A percentile compares a stretch with the other conserved stretches of the same genome.
Evolutionary conservation across 371 early-diverging fungal genomes (phyloP).

Genomic region (Mucor indicus): DNA sequence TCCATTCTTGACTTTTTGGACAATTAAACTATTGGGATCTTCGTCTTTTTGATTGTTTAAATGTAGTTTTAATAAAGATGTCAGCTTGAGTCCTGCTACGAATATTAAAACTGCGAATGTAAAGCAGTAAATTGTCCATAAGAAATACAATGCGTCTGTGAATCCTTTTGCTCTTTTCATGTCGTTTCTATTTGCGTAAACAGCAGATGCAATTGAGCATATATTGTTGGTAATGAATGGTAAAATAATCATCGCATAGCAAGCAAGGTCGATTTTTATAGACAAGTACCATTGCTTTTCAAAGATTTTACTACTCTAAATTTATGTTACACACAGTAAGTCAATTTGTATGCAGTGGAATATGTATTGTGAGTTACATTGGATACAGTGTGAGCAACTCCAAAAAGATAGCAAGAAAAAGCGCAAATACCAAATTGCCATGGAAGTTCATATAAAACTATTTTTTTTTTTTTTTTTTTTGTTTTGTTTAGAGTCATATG

Average conservation of each 20-base stretch:
- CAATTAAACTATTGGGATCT: neutral
- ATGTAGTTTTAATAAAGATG: conserved; percentile 10
- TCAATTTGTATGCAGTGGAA: too few relatives aligned
- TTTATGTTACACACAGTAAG: too few relatives aligned
- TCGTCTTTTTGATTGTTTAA: conserved; percentile 3
- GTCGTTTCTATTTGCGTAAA: conserved; percentile 27
- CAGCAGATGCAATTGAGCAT: conserved; percentile 25
- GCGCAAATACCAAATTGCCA: conserved; percentile 41
- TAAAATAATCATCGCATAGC: conserved; percentile 11
- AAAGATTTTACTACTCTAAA: conserved; percentile 28
- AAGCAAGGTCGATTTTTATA: conserved; percentile 24
- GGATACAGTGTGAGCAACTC: conserved; percentile 37
- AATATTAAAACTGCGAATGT: neutral
- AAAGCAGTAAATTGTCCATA: conserved; percentile 32
- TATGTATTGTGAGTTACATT: too few relatives aligned
- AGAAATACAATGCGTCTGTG: conserved; percentile 21
- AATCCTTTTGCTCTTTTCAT: conserved; percentile 16
- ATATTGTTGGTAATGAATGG: conserved; percentile 41
- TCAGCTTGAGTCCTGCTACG: conserved; percentile 10
- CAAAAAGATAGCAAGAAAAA: conserved; percentile 37
- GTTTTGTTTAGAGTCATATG: too few relatives aligned
- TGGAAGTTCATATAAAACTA: conserved; percentile 36
- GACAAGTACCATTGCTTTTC: conserved; percentile 17
- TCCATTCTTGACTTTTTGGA: conserved; percentile 8
- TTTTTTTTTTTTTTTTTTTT: neutral